These are phyloP conservation scores for Xanthoconium stramineum DNA, from an alignment of 768 basidiomycete species.

Conservation along the genomic window DNA sequence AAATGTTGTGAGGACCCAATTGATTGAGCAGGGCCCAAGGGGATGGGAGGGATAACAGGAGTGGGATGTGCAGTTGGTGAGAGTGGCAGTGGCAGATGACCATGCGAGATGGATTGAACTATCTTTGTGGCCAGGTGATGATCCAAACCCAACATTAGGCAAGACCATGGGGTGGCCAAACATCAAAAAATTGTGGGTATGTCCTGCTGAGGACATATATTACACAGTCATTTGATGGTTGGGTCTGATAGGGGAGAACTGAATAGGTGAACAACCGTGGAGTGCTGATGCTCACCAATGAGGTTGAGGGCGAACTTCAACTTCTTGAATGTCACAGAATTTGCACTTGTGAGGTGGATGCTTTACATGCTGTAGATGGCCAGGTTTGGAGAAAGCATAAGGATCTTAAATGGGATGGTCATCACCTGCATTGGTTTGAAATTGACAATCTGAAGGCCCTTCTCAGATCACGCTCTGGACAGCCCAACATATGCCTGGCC, in stretches of 20 bases:
- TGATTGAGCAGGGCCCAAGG: slow-evolving; percentile 26
- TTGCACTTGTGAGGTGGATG: slow-evolving; percentile 35
- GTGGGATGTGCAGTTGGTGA: slow-evolving; percentile 47
- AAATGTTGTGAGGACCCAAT: slow-evolving; percentile 9
- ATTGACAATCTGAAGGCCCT: too few species aligned
- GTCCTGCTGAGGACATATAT: slow-evolving; percentile 78
- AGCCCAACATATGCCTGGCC: too few species aligned
- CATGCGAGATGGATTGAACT: slow-evolving; percentile 19
- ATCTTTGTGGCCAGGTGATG: slow-evolving; percentile 2
- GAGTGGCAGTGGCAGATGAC: slow-evolving; percentile 51
- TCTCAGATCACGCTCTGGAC: too few species aligned
- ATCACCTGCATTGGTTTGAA: too few species aligned
- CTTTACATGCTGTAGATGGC: slow-evolving; percentile 28
- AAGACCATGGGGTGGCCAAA: slow-evolving; percentile 29
- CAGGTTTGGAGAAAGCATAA: slow-evolving; percentile 36
- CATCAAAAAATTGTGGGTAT: slow-evolving; percentile 59
- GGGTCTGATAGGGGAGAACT: slow-evolving; percentile 49
- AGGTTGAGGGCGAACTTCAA: slow-evolving; percentile 62
- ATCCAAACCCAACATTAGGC: slow-evolving; percentile 10
- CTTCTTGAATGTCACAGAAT: slow-evolving; percentile 50
- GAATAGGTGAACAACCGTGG: slow-evolving; percentile 7
- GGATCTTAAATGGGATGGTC: slow-evolving; percentile 3
- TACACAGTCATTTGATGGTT: slow-evolving; percentile 71
- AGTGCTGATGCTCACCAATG: slow-evolving; percentile 53
- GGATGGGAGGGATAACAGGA: slow-evolving; percentile 27